These are phyloP conservation scores for Fusarium caatingaense DNA, from an alignment of 2,329 filamentous ascomycete genomes.

Conservation along the genomic window DNA sequence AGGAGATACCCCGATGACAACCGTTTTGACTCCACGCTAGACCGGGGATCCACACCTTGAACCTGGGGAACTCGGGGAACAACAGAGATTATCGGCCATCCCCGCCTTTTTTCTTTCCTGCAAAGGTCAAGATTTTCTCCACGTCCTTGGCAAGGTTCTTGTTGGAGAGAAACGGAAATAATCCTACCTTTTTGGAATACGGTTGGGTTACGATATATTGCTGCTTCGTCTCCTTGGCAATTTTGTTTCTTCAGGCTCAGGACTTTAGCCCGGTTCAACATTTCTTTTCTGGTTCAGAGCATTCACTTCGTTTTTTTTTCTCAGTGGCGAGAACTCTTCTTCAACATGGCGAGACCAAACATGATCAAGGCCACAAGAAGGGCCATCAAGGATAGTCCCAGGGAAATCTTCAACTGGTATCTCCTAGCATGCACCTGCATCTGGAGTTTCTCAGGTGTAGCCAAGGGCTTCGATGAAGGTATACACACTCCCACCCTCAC, in stretches of 20 bases:
- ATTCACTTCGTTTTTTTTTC: neutral
- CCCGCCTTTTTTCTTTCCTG: constrained; percentile 5
- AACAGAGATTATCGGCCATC: neutral
- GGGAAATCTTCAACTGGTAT: constrained; percentile 48
- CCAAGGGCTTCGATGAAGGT: constrained; percentile 50
- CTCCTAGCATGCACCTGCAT: constrained; percentile 42
- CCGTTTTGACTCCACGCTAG: neutral
- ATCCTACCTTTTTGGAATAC: neutral
- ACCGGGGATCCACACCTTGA: neutral
- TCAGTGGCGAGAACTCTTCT: neutral
- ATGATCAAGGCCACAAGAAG: constrained; percentile 45
- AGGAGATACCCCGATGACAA: constrained; percentile 8
- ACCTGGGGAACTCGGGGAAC: constrained; percentile 6
- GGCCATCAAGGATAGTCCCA: constrained; percentile 43
- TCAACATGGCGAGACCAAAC: constrained; percentile 33
- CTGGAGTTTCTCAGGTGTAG: constrained; percentile 48
- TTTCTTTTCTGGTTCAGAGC: neutral
- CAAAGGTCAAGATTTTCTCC: neutral
- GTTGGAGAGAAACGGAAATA: neutral
- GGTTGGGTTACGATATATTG: constrained; percentile 1
- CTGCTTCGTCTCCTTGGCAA: neutral
- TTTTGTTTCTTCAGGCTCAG: neutral
- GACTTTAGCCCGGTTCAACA: no score
- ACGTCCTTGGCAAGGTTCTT: neutral
- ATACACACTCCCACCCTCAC: neutral